phyloP scores from a whole-genome alignment of 805 yeast genomes.

The Ogataea glucozyma region DNA sequence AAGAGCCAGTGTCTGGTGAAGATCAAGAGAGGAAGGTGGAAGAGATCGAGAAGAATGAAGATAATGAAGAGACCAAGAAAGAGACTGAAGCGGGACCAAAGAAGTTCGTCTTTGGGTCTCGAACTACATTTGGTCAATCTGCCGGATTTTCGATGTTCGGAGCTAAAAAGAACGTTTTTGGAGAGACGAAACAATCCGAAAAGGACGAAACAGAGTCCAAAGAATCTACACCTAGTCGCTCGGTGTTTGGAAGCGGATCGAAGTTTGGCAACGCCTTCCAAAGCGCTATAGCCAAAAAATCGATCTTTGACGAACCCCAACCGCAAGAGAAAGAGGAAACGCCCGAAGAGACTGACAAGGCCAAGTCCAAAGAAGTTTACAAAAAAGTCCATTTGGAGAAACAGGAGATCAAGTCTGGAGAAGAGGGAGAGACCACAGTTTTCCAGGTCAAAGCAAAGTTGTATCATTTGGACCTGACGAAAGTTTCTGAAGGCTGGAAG shows the following conservation, averaged over 20 bases:
- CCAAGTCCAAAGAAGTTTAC: slow-evolving; percentile 39
- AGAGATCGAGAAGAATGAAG: slow-evolving; percentile 2
- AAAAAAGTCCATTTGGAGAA: slow-evolving; percentile 61
- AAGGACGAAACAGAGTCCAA: slow-evolving; percentile 7
- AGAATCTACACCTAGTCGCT: slow-evolving; percentile 10
- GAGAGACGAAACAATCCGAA: slow-evolving; percentile 17
- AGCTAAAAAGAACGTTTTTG: slow-evolving; percentile 38
- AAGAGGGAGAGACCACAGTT: slow-evolving; percentile 75
- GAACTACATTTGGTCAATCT: slow-evolving; percentile 50
- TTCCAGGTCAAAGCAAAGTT: slow-evolving; percentile 76
- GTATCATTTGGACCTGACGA: slow-evolving; percentile 68
- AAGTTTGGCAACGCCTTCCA: slow-evolving; percentile 58
- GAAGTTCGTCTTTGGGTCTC: slow-evolving; percentile 56
- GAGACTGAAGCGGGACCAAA: slow-evolving; percentile 10
- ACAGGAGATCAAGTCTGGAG: slow-evolving; percentile 77
- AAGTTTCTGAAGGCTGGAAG: slow-evolving; percentile 82
- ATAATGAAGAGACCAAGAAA: slow-evolving; percentile 6
- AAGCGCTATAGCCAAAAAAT: slow-evolving; percentile 49
- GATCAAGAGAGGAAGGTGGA: slow-evolving; percentile 4
- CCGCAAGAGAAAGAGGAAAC: slow-evolving; percentile 20
- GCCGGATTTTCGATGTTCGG: slow-evolving; percentile 39
- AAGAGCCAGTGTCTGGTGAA: not conserved
- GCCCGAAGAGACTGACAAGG: slow-evolving; percentile 31
- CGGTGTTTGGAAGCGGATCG: slow-evolving; percentile 47
- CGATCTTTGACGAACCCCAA: slow-evolving; percentile 50